Percentiles rank a stretch among this genome's conserved stretches.
Conservation (phyloP, 2,329 filamentous ascomycete genomes). For the Fusarium domesticum region DNA sequence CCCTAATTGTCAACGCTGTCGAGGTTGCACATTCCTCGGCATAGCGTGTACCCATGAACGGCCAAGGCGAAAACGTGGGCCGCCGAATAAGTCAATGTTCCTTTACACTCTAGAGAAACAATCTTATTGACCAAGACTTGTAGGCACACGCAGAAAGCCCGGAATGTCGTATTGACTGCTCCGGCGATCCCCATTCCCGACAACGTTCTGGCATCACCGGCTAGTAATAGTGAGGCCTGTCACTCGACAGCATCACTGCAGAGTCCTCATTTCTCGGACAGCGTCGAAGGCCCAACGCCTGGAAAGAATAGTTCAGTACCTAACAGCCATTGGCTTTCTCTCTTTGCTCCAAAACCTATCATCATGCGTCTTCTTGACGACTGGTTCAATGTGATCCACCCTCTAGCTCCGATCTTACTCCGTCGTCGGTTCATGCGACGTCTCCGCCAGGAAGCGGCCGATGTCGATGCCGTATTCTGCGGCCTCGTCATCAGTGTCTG, state of each 20-base stretch:
- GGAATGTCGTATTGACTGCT: too few relatives aligned
- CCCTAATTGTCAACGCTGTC: slow-evolving; percentile 6
- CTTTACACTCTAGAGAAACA: rapidly evolving
- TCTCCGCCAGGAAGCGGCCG: slow-evolving; percentile 25
- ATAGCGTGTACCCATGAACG: slow-evolving; percentile 20
- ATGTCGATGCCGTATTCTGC: slow-evolving; percentile 30
- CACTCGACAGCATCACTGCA: slow-evolving; percentile 3
- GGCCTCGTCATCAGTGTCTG: slow-evolving; percentile 36
- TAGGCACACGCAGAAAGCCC: slow-evolving; percentile 11
- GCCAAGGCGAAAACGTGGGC: slow-evolving; percentile 22
- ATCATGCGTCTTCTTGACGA: slow-evolving; percentile 27
- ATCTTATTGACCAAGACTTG: not conserved
- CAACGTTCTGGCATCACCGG: not conserved
- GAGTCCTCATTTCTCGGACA: slow-evolving; percentile 4
- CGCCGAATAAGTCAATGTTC: slow-evolving; percentile 17
- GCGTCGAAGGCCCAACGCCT: not conserved
- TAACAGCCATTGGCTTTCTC: slow-evolving; percentile 14
- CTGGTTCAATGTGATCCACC: slow-evolving; percentile 38
- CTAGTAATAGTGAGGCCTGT: slow-evolving; percentile 1
- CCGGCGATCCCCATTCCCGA: not conserved
- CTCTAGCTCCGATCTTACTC: slow-evolving; percentile 34
- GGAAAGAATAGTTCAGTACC: not conserved
- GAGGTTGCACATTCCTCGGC: slow-evolving; percentile 18
- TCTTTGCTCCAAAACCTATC: slow-evolving; percentile 14
- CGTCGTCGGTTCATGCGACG: slow-evolving; percentile 32